Evolutionary conservation across 2,329 filamentous ascomycete genomes (phyloP).

Genomic region (Fonsecaea pedrosoi): DNA sequence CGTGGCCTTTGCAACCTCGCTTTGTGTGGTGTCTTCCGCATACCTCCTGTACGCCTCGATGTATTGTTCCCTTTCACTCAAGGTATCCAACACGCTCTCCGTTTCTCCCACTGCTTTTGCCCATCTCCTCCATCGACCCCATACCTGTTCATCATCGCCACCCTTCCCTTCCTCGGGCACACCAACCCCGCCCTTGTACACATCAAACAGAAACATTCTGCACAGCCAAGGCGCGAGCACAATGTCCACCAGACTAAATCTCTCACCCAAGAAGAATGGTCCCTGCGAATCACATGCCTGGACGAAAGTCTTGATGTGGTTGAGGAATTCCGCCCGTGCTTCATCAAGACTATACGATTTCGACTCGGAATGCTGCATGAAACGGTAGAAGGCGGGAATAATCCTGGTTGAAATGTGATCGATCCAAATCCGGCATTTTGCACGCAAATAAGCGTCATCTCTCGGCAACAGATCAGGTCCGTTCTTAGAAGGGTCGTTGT

Average conservation of each 20-base stretch:
- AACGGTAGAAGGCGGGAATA: conserved; percentile 72
- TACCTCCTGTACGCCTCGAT: conserved; percentile 72
- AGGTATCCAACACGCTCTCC: conserved; percentile 70
- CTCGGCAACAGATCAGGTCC: conserved; percentile 62
- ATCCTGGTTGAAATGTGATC: conserved; percentile 73
- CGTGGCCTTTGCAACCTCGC: conserved; percentile 67
- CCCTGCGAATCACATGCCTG: conserved; percentile 66
- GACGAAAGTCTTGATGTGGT: conserved; percentile 65
- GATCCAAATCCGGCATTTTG: conserved; percentile 73
- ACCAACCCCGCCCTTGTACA: conserved; percentile 69
- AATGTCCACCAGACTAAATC: conserved; percentile 72
- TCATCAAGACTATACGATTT: conserved; percentile 56
- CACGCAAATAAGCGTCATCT: conserved; percentile 67
- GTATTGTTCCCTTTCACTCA: conserved; percentile 72
- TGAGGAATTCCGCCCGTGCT: conserved; percentile 65
- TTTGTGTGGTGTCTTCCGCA: conserved; percentile 69
- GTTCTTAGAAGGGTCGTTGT: conserved; percentile 52
- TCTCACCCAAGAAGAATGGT: conserved; percentile 71
- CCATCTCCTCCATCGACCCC: conserved; percentile 72
- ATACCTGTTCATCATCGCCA: conserved; percentile 63
- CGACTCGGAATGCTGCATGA: conserved; percentile 56
- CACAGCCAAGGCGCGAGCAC: conserved; percentile 75
- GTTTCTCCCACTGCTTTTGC: conserved; percentile 63
- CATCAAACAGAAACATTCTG: conserved; percentile 74
- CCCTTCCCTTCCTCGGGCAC: conserved; percentile 57